Base-by-base conservation (phyloP, 2,329 filamentous ascomycete species). In the Venturia effusa region DNA sequence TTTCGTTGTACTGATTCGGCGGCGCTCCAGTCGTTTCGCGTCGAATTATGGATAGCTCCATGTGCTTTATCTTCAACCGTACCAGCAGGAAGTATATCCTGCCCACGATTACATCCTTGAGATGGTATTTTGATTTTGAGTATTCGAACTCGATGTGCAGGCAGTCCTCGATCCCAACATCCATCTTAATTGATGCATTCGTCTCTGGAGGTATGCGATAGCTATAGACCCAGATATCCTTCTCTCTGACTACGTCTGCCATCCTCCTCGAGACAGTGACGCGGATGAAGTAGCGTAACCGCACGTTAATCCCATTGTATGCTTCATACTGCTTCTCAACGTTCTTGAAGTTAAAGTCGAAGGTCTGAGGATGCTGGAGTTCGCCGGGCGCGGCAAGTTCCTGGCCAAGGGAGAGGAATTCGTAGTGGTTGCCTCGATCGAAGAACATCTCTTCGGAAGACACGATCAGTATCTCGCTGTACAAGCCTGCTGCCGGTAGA, bases 271-370 rank as follows among this genome's bases (percentile, higher is more conserved):
- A 96, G 59, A 99, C 94, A 41, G 94, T 99, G 69, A 97, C 94
- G 70, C 92, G 89, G 65, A 97, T 88, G 78, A 97, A 97, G 84
- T 99, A 99, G 70, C 94, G 92, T 74, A 99, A 84, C 81, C 96
- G 96, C 72, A 99, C 94, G 74, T 99, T 99, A 85, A 99, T 99
- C 73, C 94, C 94, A 75, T 96, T 96, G 83, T 99, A 99, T 68
- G 92, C 97, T 79, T 99, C 95, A 83, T 99, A 99, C 77, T 96
- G 92, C 82, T 99, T 99, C 84, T 99, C 94, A 71, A 99, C 92
- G 77, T 97, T 99, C 78, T 97, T 97, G 85, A 99, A 99, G 81
- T 97, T 96, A 85, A 99, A 99, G 69, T 96, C 91, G 77, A 96
- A 97, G 60, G 92, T 97, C 80, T 99, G 94, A 54, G 94, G 94